Conservation (phyloP, 805 yeast genomes). For the Candida manassasensis region DNA sequence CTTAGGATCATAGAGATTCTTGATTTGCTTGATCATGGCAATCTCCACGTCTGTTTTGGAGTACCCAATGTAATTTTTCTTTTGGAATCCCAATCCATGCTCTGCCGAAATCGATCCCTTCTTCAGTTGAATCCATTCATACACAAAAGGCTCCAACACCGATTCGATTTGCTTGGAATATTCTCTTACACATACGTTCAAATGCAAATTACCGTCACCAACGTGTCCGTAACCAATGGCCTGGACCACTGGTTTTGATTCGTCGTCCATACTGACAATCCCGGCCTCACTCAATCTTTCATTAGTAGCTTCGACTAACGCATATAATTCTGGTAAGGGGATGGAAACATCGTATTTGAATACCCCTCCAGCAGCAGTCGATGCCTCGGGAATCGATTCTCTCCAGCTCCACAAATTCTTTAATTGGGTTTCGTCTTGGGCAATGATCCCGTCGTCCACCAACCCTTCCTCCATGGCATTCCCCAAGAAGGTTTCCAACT, state of each 20-base stretch:
- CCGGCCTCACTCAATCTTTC: conserved; percentile 51
- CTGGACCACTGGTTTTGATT: conserved; percentile 71
- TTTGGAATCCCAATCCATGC: conserved; percentile 96
- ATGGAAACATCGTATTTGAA: conserved; percentile 95
- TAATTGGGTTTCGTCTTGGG: conserved; percentile 90
- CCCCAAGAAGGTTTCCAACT: conserved; percentile 81
- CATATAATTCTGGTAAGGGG: conserved; percentile 77
- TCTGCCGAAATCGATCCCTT: conserved; percentile 94
- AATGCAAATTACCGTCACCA: conserved; percentile 95
- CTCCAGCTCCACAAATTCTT: conserved; percentile 91
- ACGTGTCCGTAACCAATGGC: conserved; percentile 98
- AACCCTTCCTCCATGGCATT: conserved; percentile 76
- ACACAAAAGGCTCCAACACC: conserved; percentile 87
- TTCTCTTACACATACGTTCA: conserved; percentile 85
- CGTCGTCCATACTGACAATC: conserved; percentile 56
- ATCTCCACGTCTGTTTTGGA: conserved; percentile 73
- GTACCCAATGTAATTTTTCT: conserved; percentile 84
- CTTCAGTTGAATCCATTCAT: conserved; percentile 73
- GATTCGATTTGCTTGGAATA: conserved; percentile 77
- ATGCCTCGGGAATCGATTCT: conserved; percentile 88
- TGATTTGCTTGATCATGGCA: conserved; percentile 69
- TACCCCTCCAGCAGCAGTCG: conserved; percentile 84
- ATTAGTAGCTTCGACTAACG: conserved; percentile 75
- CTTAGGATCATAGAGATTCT: conserved; percentile 83
- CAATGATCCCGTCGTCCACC: conserved; percentile 91